Base-by-base conservation (phyloP, 306 rosid genomes). In the Acacia crassicarpa region DNA sequence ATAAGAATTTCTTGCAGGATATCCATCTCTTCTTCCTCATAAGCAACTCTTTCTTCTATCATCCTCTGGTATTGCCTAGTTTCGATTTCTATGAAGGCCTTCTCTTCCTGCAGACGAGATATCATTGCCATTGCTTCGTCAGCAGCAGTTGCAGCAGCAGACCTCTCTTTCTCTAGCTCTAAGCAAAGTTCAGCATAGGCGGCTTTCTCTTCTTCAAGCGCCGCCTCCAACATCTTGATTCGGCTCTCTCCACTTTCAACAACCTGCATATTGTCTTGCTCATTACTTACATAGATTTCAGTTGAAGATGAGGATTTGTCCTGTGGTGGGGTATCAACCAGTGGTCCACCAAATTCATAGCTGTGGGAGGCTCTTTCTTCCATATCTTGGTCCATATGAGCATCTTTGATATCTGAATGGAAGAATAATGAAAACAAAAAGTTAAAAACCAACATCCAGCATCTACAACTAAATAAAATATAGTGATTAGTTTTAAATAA, bases 61-160 rank as follows among this genome's bases (percentile, higher is more conserved):
- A 90, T 83, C 80, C 99, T 92, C 49, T 87, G 88, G 76, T 86
- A 91, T 68, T 94, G 99, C 81, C 87, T 82, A 44, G 87, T 87
- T 77, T 96, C 97, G 84, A 92, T 83, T 88, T 91, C 97, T 79
- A 88, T 82, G 3, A 84, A 83, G 4, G 98, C 94, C 86, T 92
- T 96, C 70, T 92, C 92, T 69, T 88, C 91, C 77, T 96, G 97
- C 83, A 96, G 86, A 59, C 98, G 97, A 1, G 75, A 85, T 82
- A 96, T 92, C 99, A 91, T 93, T 40, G 98, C 94, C 94, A 96
- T 90, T n/a, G 98, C 91, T 89, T 96, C 98, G 62, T 96, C 98
- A 3, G 98, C 97, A 49, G 99, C 97, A 76, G 83, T 87, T 78
- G 97, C 97, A 81, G 98, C 90, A 22, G 99, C 94, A 77, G 97